Conservation (phyloP, 2,329 filamentous ascomycete species). For the Byssochlamys sp. region DNA sequence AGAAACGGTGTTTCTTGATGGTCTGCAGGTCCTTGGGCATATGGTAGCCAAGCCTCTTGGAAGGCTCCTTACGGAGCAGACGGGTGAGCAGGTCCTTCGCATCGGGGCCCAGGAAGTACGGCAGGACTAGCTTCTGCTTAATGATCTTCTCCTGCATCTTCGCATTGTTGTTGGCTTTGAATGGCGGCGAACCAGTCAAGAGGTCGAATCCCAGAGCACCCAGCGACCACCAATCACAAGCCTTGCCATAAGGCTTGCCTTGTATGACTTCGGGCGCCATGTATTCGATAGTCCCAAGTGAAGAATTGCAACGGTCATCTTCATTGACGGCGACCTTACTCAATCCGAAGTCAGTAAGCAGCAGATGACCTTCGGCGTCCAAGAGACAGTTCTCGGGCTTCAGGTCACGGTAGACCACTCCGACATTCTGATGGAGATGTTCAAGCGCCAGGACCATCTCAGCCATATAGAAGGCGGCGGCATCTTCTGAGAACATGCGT, state of each 20-base stretch:
- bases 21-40: slow-evolving; percentile 79
- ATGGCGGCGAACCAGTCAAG: slow-evolving; percentile 84
- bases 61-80: slow-evolving; percentile 81
- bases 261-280: slow-evolving; percentile 95
- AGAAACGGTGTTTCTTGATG: slow-evolving; percentile 91
- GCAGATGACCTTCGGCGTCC: slow-evolving; percentile 79
- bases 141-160: slow-evolving; percentile 95
- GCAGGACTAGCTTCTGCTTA: slow-evolving; percentile 78
- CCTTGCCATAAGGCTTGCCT: slow-evolving; percentile 80
- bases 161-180: slow-evolving; percentile 78
- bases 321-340: slow-evolving; percentile 81
- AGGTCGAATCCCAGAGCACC: slow-evolving; percentile 87
- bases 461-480: slow-evolving; percentile 94
- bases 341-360: slow-evolving; percentile 91
- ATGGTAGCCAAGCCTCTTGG: slow-evolving; percentile 75
- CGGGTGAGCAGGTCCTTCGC: slow-evolving; percentile 89
- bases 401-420: slow-evolving; percentile 90
- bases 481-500: slow-evolving; percentile 85
- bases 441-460: slow-evolving; percentile 92
- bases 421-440: slow-evolving; percentile 82
- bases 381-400: slow-evolving; percentile 97
- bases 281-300: slow-evolving; percentile 92
- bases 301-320: slow-evolving; percentile 67
- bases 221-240: slow-evolving; percentile 98
- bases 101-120: slow-evolving; percentile 83